These are phyloP conservation scores for Citrullus mucosospermus DNA, from an alignment of 306 rosid genomes.

Conservation along the genomic window DNA sequence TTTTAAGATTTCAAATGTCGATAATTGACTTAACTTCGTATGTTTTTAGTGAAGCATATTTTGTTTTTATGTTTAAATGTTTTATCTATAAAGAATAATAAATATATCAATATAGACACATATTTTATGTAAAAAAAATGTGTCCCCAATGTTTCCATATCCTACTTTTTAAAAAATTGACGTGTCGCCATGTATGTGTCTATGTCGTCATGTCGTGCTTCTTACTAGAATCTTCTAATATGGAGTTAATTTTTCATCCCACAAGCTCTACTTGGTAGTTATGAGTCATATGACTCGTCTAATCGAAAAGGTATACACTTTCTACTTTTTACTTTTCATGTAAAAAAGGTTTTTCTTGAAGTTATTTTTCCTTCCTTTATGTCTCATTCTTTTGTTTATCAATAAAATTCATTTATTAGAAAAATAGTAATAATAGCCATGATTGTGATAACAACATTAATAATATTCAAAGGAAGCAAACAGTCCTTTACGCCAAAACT, in stretches of 20 bases:
- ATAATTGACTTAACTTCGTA: no score
- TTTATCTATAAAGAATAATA: no score
- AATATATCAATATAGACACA: no score
- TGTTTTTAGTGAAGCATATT: no score
- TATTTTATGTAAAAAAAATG: no score
- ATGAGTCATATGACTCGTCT: not conserved
- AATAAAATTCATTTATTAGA: not conserved
- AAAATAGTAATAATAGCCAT: not conserved
- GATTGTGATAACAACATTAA: not conserved
- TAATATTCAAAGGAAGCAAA: not conserved
- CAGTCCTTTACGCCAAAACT: slow-evolving; percentile 17
- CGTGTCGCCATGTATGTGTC: no score
- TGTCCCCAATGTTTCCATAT: no score
- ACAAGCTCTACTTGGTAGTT: not conserved
- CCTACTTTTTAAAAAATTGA: no score
- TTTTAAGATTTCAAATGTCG: no score
- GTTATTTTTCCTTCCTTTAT: not conserved
- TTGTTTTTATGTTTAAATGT: no score
- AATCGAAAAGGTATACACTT: not conserved
- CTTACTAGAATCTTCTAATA: not conserved
- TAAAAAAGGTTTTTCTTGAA: not conserved
- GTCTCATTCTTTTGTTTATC: not conserved
- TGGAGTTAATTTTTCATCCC: not conserved
- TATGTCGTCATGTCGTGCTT: no score
- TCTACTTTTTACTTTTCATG: not conserved